A percentile compares a stretch with the other conserved stretches of the same genome.
Conservation (phyloP, 371 early-diverging fungal genomes). For the Apophysomyces sp. region DNA sequence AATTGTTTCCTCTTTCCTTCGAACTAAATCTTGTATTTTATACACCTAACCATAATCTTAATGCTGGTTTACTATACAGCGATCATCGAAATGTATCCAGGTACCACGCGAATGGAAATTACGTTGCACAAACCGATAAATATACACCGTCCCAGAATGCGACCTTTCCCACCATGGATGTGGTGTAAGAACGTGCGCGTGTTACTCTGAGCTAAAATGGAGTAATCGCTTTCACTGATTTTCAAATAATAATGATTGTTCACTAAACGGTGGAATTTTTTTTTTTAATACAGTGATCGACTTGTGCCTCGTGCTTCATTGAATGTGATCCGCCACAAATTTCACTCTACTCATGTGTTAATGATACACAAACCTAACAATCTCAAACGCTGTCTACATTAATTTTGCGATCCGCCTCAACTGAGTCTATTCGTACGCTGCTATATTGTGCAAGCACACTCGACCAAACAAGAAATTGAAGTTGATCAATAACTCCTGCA, state of each 20-base stretch:
- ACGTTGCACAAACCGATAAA: not conserved
- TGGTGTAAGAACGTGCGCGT: not conserved
- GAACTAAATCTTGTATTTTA: slow-evolving; percentile 1
- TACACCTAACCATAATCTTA: not conserved
- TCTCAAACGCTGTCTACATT: too few relatives aligned
- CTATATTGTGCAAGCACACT: too few relatives aligned
- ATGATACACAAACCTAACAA: too few relatives aligned
- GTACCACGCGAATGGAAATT: slow-evolving; percentile 1
- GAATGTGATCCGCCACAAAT: too few relatives aligned
- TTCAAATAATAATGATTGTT: not conserved
- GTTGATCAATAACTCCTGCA: too few relatives aligned
- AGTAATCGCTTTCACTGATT: not conserved
- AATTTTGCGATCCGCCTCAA: too few relatives aligned
- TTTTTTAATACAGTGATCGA: too few relatives aligned
- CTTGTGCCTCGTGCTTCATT: too few relatives aligned
- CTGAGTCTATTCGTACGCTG: too few relatives aligned
- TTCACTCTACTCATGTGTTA: too few relatives aligned
- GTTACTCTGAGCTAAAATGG: not conserved
- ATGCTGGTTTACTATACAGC: not conserved
- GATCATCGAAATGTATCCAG: not conserved
- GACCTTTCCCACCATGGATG: not conserved
- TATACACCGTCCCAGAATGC: not conserved
- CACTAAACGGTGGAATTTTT: not conserved
- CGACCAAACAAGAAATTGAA: too few relatives aligned
- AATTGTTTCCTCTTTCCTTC: not conserved